These are phyloP conservation scores for Neurospora sublineolata DNA, from an alignment of 495 filamentous ascomycete genomes.

Conservation along the genomic window DNA sequence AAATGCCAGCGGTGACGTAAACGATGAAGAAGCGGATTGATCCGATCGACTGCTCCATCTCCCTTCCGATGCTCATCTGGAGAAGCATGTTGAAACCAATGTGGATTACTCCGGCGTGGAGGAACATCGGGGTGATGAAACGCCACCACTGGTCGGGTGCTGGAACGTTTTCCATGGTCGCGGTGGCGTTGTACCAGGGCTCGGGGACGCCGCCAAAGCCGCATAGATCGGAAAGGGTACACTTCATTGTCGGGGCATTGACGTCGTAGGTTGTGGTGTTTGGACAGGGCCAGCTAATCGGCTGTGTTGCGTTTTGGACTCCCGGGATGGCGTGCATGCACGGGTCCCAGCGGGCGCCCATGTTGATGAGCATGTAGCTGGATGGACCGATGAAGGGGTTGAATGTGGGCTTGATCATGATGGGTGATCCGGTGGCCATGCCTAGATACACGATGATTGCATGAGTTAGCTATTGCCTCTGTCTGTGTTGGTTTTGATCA, in stretches of 20 bases:
- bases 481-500: conserved; percentile 11
- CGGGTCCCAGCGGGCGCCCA: conserved; percentile 85
- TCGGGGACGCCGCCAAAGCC: conserved; percentile 66
- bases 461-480: neutral
- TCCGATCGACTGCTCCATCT: conserved; percentile 85
- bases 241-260: conserved; percentile 36
- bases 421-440: conserved; percentile 59
- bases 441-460: conserved; percentile 12
- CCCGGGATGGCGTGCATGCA: conserved; percentile 80
- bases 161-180: conserved; percentile 22
- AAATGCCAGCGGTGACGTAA: conserved; percentile 85
- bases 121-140: conserved; percentile 90
- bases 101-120: conserved; percentile 87
- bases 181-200: conserved; percentile 38
- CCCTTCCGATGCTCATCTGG: conserved; percentile 73
- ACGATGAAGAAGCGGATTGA: conserved; percentile 75
- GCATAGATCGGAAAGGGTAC: conserved; percentile 67
- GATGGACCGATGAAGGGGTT: conserved; percentile 97
- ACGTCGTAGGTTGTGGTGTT: conserved; percentile 49
- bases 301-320: conserved; percentile 40
- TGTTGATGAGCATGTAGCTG: conserved; percentile 80
- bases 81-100: conserved; percentile 91
- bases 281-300: conserved; percentile 59
- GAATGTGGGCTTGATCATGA: conserved; percentile 73
- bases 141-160: conserved; percentile 90